phyloP scores from a whole-genome alignment of 768 basidiomycete genomes.

The Dioszegia hungarica region DNA sequence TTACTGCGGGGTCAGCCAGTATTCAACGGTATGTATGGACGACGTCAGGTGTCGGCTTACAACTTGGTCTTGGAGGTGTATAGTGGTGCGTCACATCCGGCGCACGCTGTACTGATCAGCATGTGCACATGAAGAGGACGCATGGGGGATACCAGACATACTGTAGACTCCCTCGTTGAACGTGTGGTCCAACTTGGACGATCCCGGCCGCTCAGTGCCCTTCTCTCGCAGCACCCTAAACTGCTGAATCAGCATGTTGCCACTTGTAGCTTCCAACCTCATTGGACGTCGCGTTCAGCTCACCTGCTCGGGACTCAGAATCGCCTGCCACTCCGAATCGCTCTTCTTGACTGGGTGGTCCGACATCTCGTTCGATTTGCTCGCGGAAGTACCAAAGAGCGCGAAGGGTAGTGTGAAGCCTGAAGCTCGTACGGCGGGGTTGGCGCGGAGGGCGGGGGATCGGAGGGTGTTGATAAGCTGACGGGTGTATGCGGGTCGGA shows the following conservation, averaged over 20 bases:
- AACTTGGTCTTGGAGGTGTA: constrained; percentile 90
- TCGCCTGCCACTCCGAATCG: constrained; percentile 77
- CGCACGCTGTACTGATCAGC: constrained; percentile 54
- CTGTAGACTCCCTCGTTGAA: constrained; percentile 63
- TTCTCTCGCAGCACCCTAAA: constrained; percentile 81
- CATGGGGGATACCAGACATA: constrained; percentile 14
- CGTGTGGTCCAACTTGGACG: constrained; percentile 74
- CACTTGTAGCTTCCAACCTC: too few relatives aligned
- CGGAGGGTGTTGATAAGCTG: constrained; percentile 10
- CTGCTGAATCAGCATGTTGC: constrained; percentile 53
- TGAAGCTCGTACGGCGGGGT: constrained; percentile 15
- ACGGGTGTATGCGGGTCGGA: constrained; percentile 13
- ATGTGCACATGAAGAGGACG: neutral
- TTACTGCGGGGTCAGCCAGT: constrained; percentile 46
- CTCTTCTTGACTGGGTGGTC: constrained; percentile 52
- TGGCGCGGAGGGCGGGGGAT: constrained; percentile 3
- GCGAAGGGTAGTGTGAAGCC: constrained; percentile 32
- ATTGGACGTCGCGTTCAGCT: too few relatives aligned
- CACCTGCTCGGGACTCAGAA: constrained; percentile 77
- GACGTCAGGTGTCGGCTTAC: constrained; percentile 12
- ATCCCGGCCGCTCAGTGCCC: constrained; percentile 74
- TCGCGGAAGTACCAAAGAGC: constrained; percentile 16
- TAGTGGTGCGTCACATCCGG: constrained; percentile 72
- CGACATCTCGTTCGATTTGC: neutral
- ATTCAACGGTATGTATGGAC: neutral